phyloP scores from a whole-genome alignment of 495 filamentous ascomycete species.

The Penicillium nucicola region DNA sequence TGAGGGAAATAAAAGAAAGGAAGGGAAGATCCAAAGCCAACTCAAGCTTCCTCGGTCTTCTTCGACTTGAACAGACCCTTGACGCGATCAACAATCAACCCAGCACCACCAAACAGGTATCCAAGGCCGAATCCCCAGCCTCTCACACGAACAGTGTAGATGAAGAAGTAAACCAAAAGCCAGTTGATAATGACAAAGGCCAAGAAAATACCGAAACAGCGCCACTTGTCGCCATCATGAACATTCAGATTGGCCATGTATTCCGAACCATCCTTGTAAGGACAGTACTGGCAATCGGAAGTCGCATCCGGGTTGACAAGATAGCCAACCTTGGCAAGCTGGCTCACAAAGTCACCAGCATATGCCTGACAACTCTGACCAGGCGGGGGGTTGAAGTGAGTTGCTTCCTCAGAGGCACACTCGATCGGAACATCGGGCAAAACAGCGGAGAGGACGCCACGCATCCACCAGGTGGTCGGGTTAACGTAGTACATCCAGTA shows the following conservation, averaged over 20 bases:
- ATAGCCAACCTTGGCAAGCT: slow-evolving; percentile 49
- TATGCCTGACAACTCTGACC: slow-evolving; percentile 63
- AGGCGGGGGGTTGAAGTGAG: slow-evolving; percentile 62
- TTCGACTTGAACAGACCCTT: slow-evolving; percentile 39
- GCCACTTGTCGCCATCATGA: slow-evolving; percentile 61
- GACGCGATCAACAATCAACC: slow-evolving; percentile 40
- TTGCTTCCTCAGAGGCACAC: slow-evolving; percentile 59
- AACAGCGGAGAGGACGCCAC: slow-evolving; percentile 65
- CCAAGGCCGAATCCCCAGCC: slow-evolving; percentile 73
- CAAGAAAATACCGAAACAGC: slow-evolving; percentile 75
- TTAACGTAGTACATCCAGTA: slow-evolving; percentile 79
- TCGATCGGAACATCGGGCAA: slow-evolving; percentile 52
- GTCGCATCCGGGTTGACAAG: slow-evolving; percentile 56
- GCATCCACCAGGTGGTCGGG: slow-evolving; percentile 68
- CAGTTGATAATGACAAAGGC: slow-evolving; percentile 76
- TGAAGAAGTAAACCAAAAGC: slow-evolving; percentile 79
- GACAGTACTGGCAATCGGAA: slow-evolving; percentile 70
- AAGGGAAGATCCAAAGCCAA: not conserved
- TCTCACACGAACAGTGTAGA: slow-evolving; percentile 71
- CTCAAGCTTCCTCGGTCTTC: slow-evolving; percentile 16
- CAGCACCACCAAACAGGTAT: slow-evolving; percentile 49
- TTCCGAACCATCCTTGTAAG: slow-evolving; percentile 59
- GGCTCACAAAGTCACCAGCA: slow-evolving; percentile 49
- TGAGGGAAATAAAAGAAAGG: too few species aligned
- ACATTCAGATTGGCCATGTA: slow-evolving; percentile 71